Base-by-base conservation (phyloP, 345 rosid species). In the Clausena lansium region DNA sequence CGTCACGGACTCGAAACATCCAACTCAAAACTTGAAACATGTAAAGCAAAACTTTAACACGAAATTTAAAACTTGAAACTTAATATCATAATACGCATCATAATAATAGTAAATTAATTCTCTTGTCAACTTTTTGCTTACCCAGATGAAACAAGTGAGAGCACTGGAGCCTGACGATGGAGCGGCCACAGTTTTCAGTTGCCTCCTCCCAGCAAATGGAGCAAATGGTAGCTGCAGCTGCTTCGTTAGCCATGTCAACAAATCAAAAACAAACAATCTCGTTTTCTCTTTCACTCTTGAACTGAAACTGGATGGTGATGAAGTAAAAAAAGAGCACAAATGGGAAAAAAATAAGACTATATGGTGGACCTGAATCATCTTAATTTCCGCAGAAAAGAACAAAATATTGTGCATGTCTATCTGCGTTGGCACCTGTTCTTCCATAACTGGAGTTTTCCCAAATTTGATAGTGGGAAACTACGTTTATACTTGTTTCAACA, bases 131-230 rank as follows among this genome's bases (percentile, higher is more conserved):
- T 41, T 13, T 35, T n/a, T 58, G 47, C 82, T 79, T 19, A 79
- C 82, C 82, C 1, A 74, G 78, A 75, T 79, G 82, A 14, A 75
- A 79, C 41, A 5, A 4, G 30, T 75, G 82, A 33, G 78, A 79
- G 71, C 82, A 79, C 35, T 47, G 75, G 7, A 79, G 78, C 27
- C 20, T 75, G 64, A 79, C 78, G 14, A 69, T 39, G 1, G 78
- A 60, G 15, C 79, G 64, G 8, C 36, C 69, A 59, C 74, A 73
- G 61, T 27, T 30, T 3, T 17, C 78, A 22, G 78, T 74, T 9
- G 38, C 50, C 20, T 47, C 82, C 3, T 74, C 82, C 68, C 22
- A 59, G 78, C 82, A 74, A 35, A 73, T 54, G 24, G 78, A 45
- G 50, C 78, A 79, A 1, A 41, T 25, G 28, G 22, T 25, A 24